A percentile compares a stretch with the other conserved stretches of the same genome.
These are phyloP conservation scores for Kurtzmaniella quercitrusa DNA, from an alignment of 1,139 yeast genomes.

Conservation along the genomic window DNA sequence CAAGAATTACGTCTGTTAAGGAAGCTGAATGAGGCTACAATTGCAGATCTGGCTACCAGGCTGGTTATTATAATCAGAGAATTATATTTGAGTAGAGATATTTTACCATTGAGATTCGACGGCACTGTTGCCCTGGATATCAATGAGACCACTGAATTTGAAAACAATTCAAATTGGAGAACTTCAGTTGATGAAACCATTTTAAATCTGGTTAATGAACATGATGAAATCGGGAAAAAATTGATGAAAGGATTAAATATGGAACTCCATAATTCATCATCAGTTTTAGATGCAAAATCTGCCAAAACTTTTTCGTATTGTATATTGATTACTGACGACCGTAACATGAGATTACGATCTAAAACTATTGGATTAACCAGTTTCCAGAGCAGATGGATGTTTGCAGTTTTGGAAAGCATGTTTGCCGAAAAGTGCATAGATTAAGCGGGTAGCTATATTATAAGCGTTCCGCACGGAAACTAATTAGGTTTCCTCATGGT, in stretches of 20 bases:
- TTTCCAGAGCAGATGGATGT: slow-evolving; percentile 60
- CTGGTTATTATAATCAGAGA: slow-evolving; percentile 73
- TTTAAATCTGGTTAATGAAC: slow-evolving; percentile 45
- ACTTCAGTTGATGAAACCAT: slow-evolving; percentile 58
- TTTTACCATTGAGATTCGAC: slow-evolving; percentile 49
- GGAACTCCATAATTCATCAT: slow-evolving; percentile 13
- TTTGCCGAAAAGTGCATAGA: slow-evolving; percentile 40
- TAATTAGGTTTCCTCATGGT: neutral
- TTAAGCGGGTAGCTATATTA: slow-evolving; percentile 13
- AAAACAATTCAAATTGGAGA: slow-evolving; percentile 64
- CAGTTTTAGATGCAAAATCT: slow-evolving; percentile 26
- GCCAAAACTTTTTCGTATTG: slow-evolving; percentile 51
- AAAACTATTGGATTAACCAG: slow-evolving; percentile 55
- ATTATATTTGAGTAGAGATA: slow-evolving; percentile 51
- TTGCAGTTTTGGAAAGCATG: slow-evolving; percentile 44
- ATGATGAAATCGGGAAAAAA: slow-evolving; percentile 41
- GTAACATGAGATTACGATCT: slow-evolving; percentile 66
- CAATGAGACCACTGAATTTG: slow-evolving; percentile 54
- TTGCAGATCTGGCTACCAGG: slow-evolving; percentile 77
- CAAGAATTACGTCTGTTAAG: slow-evolving; percentile 75
- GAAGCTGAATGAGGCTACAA: slow-evolving; percentile 68
- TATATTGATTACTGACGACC: slow-evolving; percentile 66
- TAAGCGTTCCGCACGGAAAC: neutral
- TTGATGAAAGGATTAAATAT: slow-evolving; percentile 33
- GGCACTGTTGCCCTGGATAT: slow-evolving; percentile 54